These are phyloP conservation scores for Cerioporus squamosus DNA, from an alignment of 1,284 basidiomycete species.

Conservation along the genomic window DNA sequence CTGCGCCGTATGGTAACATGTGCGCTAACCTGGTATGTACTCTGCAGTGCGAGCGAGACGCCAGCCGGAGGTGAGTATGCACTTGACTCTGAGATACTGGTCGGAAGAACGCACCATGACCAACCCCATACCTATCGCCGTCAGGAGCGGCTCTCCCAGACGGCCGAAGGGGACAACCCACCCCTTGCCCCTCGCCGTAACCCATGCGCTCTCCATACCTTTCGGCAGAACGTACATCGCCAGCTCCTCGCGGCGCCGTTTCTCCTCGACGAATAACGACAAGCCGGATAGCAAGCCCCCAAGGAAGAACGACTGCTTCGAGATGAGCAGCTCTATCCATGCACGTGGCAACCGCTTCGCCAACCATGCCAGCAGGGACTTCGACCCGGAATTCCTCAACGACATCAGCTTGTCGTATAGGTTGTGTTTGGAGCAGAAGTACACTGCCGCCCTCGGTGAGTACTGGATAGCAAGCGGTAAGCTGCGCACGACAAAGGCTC, in stretches of 20 bases:
- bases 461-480: background rate
- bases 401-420: slow-evolving; percentile 52
- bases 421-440: slow-evolving; percentile 78
- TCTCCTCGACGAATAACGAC: slow-evolving; percentile 88
- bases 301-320: slow-evolving; percentile 76
- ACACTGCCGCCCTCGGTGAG: slow-evolving; percentile 43
- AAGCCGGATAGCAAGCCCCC: slow-evolving; percentile 80
- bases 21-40: slow-evolving; percentile 49
- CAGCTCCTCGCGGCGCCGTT: slow-evolving; percentile 78
- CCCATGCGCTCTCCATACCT: slow-evolving; percentile 88
- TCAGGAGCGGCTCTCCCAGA: slow-evolving; percentile 68
- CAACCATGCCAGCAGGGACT: slow-evolving; percentile 24
- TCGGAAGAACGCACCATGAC: slow-evolving; percentile 71
- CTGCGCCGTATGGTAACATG: slow-evolving; percentile 11
- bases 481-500: slow-evolving; percentile 29
- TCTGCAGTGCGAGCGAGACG: slow-evolving; percentile 32
- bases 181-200: slow-evolving; percentile 75
- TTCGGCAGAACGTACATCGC: slow-evolving; percentile 98
- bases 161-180: slow-evolving; percentile 79
- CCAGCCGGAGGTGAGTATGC: background rate
- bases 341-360: slow-evolving; percentile 46
- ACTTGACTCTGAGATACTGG: background rate
- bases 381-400: slow-evolving; percentile 23
- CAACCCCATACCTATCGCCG: slow-evolving; percentile 85
- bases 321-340: slow-evolving; percentile 60